phyloP scores from a whole-genome alignment of 768 basidiomycete genomes.

The Agrocybe pediades region DNA sequence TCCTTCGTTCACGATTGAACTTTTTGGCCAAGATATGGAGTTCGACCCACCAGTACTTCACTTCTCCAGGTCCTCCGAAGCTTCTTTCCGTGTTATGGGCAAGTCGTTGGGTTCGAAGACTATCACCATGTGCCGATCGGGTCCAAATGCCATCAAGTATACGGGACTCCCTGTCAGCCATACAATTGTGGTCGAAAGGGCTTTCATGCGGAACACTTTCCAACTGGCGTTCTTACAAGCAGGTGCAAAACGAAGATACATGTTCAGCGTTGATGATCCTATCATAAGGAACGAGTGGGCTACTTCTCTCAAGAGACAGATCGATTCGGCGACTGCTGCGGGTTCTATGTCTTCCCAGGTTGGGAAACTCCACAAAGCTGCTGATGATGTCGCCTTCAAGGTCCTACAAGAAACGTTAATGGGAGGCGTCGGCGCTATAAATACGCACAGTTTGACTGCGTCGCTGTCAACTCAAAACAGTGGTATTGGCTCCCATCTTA shows the following conservation, averaged over 20 bases:
- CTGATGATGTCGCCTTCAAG: slow-evolving; percentile 75
- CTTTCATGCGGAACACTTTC: slow-evolving; percentile 97
- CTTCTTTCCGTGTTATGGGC: slow-evolving; percentile 91
- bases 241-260: slow-evolving; percentile 80
- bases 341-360: slow-evolving; percentile 38
- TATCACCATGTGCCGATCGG: slow-evolving; percentile 82
- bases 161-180: slow-evolving; percentile 79
- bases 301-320: slow-evolving; percentile 65
- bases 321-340: slow-evolving; percentile 42
- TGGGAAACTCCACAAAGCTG: slow-evolving; percentile 60
- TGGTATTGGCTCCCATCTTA: slow-evolving; percentile 11
- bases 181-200: slow-evolving; percentile 79
- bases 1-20: slow-evolving; percentile 76
- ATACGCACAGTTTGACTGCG: slow-evolving; percentile 14
- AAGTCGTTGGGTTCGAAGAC: slow-evolving; percentile 79
- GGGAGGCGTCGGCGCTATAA: slow-evolving; percentile 10
- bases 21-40: slow-evolving; percentile 83
- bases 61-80: slow-evolving; percentile 78
- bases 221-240: slow-evolving; percentile 80
- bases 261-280: slow-evolving; percentile 90
- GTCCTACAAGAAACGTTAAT: slow-evolving; percentile 87
- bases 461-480: slow-evolving; percentile 19
- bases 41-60: slow-evolving; percentile 87
- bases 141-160: slow-evolving; percentile 83
- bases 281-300: slow-evolving; percentile 77